A percentile compares a stretch with the other conserved stretches of the same genome.
Conservation (phyloP, 2,329 filamentous ascomycete genomes). For the Coniosporium tulheliwenetii region DNA sequence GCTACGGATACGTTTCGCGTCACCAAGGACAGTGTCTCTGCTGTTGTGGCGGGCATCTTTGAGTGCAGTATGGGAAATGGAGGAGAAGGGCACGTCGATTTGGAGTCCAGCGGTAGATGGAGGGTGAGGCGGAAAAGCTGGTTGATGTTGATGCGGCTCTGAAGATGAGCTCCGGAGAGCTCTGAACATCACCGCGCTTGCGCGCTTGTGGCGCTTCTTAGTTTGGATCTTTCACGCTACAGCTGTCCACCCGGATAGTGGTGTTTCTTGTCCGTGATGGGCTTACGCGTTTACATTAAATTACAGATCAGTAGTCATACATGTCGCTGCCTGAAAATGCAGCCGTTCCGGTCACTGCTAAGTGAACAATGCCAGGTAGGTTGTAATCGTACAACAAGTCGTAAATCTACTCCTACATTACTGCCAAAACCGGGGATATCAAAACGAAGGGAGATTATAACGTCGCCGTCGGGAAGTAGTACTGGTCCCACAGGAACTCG, state of each 20-base stretch:
- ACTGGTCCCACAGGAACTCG: conserved; percentile 95
- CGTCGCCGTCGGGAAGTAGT: conserved; percentile 67
- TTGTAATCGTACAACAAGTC: too few relatives aligned
- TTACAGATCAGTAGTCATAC: too few relatives aligned
- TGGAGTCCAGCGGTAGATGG: neutral
- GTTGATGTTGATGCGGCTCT: conserved; percentile 5
- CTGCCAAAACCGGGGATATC: neutral
- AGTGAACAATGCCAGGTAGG: too few relatives aligned
- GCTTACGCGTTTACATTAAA: too few relatives aligned
- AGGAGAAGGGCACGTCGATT: neutral
- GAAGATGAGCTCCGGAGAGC: neutral
- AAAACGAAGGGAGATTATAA: conserved; percentile 16
- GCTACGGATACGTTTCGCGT: conserved; percentile 92
- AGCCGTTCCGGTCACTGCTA: too few relatives aligned
- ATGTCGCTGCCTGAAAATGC: too few relatives aligned
- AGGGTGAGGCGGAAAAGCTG: neutral
- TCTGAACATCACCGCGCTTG: neutral
- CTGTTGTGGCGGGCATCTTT: conserved; percentile 83
- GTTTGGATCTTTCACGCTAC: too few relatives aligned
- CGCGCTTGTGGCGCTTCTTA: too few relatives aligned
- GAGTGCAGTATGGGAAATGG: neutral
- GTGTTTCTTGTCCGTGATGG: too few relatives aligned
- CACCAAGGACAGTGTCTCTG: conserved; percentile 89
- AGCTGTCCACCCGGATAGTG: too few relatives aligned
- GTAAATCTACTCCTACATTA: too few relatives aligned